Evolutionary conservation across 2,329 filamentous ascomycete genomes (phyloP).

Genomic region (Pseudogymnoascus verrucosus): DNA sequence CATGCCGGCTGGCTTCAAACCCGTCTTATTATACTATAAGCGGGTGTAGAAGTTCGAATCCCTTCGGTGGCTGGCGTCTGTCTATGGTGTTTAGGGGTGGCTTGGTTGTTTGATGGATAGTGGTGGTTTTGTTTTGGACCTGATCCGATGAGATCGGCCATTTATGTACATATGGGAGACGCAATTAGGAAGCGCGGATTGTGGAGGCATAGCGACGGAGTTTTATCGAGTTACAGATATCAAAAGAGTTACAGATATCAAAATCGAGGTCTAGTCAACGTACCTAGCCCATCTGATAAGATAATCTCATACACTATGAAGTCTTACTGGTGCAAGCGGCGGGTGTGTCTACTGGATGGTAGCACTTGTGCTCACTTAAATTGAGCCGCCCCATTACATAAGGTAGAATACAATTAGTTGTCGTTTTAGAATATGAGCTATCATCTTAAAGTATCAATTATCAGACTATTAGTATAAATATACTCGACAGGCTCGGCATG

Average conservation of each 20-base stretch:
- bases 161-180: not conserved
- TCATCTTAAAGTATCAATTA: not conserved
- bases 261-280: not conserved
- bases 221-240: not conserved
- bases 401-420: not conserved
- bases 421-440: not conserved
- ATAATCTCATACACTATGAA: not conserved
- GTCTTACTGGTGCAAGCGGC: not conserved
- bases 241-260: not conserved
- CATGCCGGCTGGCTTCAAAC: not conserved
- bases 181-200: not conserved
- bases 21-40: constrained; percentile 5
- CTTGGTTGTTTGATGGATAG: not conserved
- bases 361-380: not conserved
- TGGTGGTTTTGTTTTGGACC: not conserved
- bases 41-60: not conserved
- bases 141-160: not conserved
- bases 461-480: not conserved
- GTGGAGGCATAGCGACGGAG: constrained; percentile 3
- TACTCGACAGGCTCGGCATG: too few relatives aligned
- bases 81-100: not conserved
- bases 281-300: constrained; percentile 3
- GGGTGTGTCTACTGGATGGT: not conserved
- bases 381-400: not conserved
- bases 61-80: not conserved